Evolutionary conservation across 768 basidiomycete genomes (phyloP).

Genomic region (Suillus fuscotomentosus): DNA sequence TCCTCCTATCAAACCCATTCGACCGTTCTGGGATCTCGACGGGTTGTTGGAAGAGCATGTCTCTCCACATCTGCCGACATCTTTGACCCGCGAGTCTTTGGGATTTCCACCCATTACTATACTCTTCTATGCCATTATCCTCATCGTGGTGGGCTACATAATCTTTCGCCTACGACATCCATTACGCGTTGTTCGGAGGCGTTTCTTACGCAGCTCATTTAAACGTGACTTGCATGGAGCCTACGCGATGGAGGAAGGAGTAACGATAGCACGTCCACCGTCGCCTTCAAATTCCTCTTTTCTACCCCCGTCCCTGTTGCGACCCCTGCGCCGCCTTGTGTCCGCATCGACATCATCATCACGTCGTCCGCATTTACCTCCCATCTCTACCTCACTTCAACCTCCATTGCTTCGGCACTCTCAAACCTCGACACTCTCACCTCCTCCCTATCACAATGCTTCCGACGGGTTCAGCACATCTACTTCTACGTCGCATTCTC

Average conservation of each 20-base stretch:
- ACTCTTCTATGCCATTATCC: conserved; percentile 49
- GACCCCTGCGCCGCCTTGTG: conserved; percentile 26
- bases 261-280: conserved; percentile 16
- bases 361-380: conserved; percentile 24
- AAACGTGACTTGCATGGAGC: conserved; percentile 26
- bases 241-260: conserved; percentile 51
- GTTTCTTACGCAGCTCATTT: conserved; percentile 42
- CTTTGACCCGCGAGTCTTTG: conserved; percentile 59
- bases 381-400: conserved; percentile 14
- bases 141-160: conserved; percentile 43
- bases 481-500: conserved; percentile 31
- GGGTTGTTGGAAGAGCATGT: conserved; percentile 60
- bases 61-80: conserved; percentile 64
- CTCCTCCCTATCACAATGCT: conserved; percentile 18
- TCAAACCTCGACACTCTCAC: conserved; percentile 12
- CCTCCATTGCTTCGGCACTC: conserved; percentile 3
- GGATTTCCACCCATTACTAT: conserved; percentile 72
- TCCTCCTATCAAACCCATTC: conserved; percentile 58
- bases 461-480: conserved; percentile 28
- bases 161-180: conserved; percentile 58
- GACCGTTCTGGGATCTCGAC: conserved; percentile 59
- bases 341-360: conserved; percentile 16
- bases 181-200: conserved; percentile 42
- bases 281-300: conserved; percentile 17
- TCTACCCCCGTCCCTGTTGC: conserved; percentile 23